phyloP scores from a whole-genome alignment of 257 asterid species.

The Voacanga thouarsii region DNA sequence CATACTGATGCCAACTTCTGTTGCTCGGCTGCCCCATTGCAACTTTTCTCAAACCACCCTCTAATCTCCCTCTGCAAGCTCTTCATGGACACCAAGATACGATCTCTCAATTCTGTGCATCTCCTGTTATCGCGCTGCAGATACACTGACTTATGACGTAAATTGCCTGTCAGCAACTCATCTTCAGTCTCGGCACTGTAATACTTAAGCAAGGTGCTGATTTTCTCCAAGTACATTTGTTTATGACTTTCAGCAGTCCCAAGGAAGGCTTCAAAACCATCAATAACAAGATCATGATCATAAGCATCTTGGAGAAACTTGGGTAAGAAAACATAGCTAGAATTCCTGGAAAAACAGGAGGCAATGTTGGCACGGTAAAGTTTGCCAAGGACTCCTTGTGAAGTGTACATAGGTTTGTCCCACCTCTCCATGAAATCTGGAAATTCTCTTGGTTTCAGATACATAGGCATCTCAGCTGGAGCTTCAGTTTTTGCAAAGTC shows the following conservation, averaged over 20 bases:
- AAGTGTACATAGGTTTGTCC: slow-evolving; percentile 76
- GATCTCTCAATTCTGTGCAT: slow-evolving; percentile 72
- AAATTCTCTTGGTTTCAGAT: slow-evolving; percentile 65
- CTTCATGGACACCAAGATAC: slow-evolving; percentile 66
- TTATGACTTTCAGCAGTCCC: slow-evolving; percentile 57
- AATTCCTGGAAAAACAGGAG: slow-evolving; percentile 27
- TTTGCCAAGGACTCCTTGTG: slow-evolving; percentile 68
- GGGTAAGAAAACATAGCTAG: slow-evolving; percentile 18
- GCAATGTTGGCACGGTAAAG: slow-evolving; percentile 62
- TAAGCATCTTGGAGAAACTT: slow-evolving; percentile 39
- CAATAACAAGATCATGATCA: slow-evolving; percentile 61
- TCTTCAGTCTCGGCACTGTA: slow-evolving; percentile 76
- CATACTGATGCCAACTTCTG: slow-evolving; percentile 80
- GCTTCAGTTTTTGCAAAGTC: slow-evolving; percentile 93
- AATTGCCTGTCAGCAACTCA: slow-evolving; percentile 79
- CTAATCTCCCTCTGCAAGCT: slow-evolving; percentile 68
- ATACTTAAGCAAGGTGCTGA: slow-evolving; percentile 46
- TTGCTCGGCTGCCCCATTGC: slow-evolving; percentile 29
- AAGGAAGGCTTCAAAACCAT: slow-evolving; percentile 52
- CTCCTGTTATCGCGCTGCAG: slow-evolving; percentile 78
- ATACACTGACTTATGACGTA: slow-evolving; percentile 52
- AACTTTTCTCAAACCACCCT: slow-evolving; percentile 54
- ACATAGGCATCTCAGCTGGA: slow-evolving; percentile 91
- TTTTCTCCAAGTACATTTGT: slow-evolving; percentile 56
- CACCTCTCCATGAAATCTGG: slow-evolving; percentile 95